A percentile compares a stretch with the other conserved stretches of the same genome.
phyloP scores from a whole-genome alignment of 2,329 filamentous ascomycete species.

The Cryphonectria naterciae region DNA sequence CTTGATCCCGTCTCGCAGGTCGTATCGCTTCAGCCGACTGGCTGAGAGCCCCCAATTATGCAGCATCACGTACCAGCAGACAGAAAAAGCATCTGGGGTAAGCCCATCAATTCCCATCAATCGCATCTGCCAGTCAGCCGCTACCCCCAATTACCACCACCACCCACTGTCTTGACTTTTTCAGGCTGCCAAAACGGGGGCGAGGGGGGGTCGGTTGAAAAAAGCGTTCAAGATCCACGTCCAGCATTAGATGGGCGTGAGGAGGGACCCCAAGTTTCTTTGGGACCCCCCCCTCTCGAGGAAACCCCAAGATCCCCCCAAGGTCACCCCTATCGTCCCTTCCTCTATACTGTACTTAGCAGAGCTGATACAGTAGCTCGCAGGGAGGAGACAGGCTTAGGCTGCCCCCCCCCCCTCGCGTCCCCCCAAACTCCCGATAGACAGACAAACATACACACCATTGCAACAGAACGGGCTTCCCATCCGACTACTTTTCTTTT shows the following conservation, averaged over 20 bases:
- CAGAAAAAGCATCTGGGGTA: constrained; percentile 4
- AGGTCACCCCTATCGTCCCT: constrained; percentile 9
- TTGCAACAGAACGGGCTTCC: neutral
- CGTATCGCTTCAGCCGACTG: constrained; percentile 2
- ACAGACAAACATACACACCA: neutral
- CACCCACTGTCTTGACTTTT: neutral
- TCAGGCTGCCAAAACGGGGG: neutral
- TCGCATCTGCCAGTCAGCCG: neutral
- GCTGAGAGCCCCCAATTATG: neutral
- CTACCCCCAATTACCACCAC: neutral
- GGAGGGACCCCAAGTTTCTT: neutral
- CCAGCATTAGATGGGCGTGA: neutral
- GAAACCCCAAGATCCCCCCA: neutral
- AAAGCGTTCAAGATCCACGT: neutral
- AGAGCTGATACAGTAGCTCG: constrained; percentile 21
- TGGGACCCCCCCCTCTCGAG: too few species aligned
- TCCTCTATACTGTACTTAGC: neutral
- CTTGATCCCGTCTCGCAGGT: neutral
- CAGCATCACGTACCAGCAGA: neutral
- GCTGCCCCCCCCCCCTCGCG: neutral
- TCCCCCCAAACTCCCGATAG: neutral
- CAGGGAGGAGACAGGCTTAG: neutral
- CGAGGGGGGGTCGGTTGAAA: neutral
- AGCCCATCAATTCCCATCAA: neutral
- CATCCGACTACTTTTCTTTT: neutral